phyloP scores from a whole-genome alignment of 1,284 basidiomycete genomes.

The Leccinum griseonigrum region DNA sequence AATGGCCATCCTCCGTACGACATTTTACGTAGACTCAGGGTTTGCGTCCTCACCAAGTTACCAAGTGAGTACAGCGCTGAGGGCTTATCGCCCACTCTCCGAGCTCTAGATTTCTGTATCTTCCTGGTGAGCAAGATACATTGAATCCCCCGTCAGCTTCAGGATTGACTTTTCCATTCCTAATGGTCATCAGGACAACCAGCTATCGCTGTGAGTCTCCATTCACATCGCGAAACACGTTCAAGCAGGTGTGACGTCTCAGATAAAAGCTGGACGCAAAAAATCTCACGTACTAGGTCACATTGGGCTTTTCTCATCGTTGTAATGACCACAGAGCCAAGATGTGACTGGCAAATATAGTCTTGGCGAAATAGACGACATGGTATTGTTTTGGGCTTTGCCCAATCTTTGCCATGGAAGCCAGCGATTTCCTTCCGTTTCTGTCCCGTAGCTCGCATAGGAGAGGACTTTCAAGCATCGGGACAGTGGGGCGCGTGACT shows the following conservation, averaged over 20 bases:
- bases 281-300: too few relatives aligned
- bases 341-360: not conserved
- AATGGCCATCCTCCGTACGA: not conserved
- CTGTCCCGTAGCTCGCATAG: not conserved
- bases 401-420: not conserved
- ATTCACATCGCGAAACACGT: too few relatives aligned
- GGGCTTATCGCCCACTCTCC: not conserved
- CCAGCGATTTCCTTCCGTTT: not conserved
- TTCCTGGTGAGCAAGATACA: not conserved
- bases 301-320: too few relatives aligned
- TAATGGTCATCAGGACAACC: not conserved
- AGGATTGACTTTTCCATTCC: too few relatives aligned
- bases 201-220: too few relatives aligned
- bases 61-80: not conserved
- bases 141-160: not conserved
- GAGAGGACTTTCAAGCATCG: not conserved
- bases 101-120: not conserved
- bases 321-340: not conserved
- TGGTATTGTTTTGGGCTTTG: not conserved
- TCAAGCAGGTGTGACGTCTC: too few relatives aligned
- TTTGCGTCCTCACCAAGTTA: not conserved
- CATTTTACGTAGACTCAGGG: not conserved
- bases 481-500: not conserved
- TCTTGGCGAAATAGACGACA: not conserved
- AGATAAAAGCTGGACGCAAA: not conserved